These are phyloP conservation scores for Penicillium sp. DNA, from an alignment of 2,329 filamentous ascomycete genomes.

Conservation along the genomic window DNA sequence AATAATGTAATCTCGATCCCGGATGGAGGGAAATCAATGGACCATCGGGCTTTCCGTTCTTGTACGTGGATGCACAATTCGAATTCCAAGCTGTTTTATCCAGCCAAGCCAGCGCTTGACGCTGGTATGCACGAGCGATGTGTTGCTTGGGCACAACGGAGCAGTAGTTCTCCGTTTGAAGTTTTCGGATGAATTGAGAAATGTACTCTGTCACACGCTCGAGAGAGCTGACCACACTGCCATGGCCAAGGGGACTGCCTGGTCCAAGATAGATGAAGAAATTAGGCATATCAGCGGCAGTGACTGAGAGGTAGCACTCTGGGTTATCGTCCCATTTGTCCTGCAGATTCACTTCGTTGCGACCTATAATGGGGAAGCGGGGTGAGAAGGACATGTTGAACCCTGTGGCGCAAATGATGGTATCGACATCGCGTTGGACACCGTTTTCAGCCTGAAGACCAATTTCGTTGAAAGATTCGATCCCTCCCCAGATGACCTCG, in stretches of 20 bases:
- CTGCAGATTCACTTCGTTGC: constrained; percentile 43
- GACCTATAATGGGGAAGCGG: background rate
- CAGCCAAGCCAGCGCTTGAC: background rate
- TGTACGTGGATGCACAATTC: background rate
- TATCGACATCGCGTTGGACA: background rate
- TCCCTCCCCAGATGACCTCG: background rate
- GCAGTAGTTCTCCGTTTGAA: background rate
- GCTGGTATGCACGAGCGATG: background rate
- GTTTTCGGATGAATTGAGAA: background rate
- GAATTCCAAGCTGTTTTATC: background rate
- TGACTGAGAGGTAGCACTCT: background rate
- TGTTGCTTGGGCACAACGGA: background rate
- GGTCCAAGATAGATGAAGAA: background rate
- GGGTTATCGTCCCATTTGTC: background rate
- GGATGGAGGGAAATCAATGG: background rate
- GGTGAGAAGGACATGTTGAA: constrained; percentile 2
- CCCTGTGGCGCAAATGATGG: constrained; percentile 2
- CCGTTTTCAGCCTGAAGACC: background rate
- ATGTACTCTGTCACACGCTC: background rate
- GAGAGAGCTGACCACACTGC: background rate
- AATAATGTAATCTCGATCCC: background rate
- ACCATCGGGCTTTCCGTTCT: background rate
- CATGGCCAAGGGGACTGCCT: background rate
- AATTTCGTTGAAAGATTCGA: background rate
- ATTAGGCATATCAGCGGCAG: background rate